These are phyloP conservation scores for Microbotryum lychnidis-dioicae DNA, from an alignment of 1,284 basidiomycete species.

Conservation along the genomic window DNA sequence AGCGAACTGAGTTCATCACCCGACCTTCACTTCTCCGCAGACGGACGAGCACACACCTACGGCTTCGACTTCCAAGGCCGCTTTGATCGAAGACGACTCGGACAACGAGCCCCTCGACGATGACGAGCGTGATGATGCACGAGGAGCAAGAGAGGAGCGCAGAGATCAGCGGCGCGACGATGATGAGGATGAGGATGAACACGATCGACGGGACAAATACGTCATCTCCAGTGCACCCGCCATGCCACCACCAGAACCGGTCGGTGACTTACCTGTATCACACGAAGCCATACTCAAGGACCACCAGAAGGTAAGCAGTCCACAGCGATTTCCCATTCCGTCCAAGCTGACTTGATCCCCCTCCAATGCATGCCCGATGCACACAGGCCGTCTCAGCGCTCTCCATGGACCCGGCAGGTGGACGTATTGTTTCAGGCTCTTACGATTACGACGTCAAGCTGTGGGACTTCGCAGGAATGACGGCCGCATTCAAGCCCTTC, in stretches of 20 bases:
- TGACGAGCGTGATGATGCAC: background rate
- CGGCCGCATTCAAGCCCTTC: conserved; percentile 73
- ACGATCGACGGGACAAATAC: background rate
- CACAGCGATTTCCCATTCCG: background rate
- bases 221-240: no score
- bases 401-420: conserved; percentile 83
- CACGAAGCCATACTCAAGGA: conserved; percentile 86
- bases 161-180: background rate
- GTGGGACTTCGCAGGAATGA: conserved; percentile 99
- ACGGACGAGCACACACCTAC: no score
- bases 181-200: background rate
- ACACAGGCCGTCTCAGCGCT: conserved; percentile 73
- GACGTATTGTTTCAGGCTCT: conserved; percentile 79
- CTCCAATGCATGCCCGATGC: background rate
- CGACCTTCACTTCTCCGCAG: no score
- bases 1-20: no score
- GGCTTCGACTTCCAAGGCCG: no score
- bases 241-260: conserved; percentile 25
- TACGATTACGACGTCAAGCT: conserved; percentile 96
- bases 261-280: conserved; percentile 42
- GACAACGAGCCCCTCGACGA: background rate
- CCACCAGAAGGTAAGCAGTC: conserved; percentile 62
- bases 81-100: no score
- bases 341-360: background rate
- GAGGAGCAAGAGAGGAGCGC: background rate